Evolutionary conservation across 495 filamentous ascomycete genomes (phyloP).

Genomic region (Podospora pseudopauciseta): DNA sequence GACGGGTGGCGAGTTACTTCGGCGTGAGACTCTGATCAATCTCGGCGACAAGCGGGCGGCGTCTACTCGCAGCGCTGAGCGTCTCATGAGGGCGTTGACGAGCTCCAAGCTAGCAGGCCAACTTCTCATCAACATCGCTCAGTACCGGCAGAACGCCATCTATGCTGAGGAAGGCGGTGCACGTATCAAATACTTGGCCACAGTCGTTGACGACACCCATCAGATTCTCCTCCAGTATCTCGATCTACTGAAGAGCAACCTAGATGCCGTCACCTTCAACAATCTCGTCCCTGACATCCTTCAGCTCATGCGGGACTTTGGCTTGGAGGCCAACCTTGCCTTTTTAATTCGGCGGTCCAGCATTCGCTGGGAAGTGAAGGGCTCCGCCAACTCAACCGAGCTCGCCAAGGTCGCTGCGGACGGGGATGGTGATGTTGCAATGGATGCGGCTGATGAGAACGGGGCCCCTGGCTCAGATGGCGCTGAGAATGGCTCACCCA

Average conservation of each 20-base stretch:
- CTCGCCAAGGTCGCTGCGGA: conserved; percentile 30
- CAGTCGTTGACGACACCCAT: conserved; percentile 86
- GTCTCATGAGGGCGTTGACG: conserved; percentile 74
- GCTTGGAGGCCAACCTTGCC: conserved; percentile 75
- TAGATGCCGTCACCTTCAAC: conserved; percentile 76
- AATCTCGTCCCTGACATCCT: conserved; percentile 71
- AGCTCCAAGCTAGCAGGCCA: conserved; percentile 69
- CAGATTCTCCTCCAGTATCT: conserved; percentile 80
- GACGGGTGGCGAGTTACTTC: conserved; percentile 76
- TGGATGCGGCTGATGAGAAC: conserved; percentile 32
- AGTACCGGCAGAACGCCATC: conserved; percentile 77
- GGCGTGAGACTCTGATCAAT: conserved; percentile 70
- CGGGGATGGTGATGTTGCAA: conserved; percentile 40
- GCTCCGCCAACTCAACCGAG: conserved; percentile 28
- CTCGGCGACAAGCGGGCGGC: conserved; percentile 74
- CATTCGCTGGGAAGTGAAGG: conserved; percentile 47
- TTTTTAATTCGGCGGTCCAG: conserved; percentile 81
- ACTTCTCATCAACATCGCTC: conserved; percentile 82
- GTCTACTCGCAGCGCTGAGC: conserved; percentile 58
- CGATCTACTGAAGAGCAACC: conserved; percentile 76
- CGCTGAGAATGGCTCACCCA: conserved; percentile 17
- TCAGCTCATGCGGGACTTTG: conserved; percentile 71
- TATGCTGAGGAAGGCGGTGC: conserved; percentile 63
- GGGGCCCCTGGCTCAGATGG: conserved; percentile 13
- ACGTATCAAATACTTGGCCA: conserved; percentile 76